Evolutionary conservation across 108 stramenopile genomes (phyloP).

Genomic region (Seminavis robusta): DNA sequence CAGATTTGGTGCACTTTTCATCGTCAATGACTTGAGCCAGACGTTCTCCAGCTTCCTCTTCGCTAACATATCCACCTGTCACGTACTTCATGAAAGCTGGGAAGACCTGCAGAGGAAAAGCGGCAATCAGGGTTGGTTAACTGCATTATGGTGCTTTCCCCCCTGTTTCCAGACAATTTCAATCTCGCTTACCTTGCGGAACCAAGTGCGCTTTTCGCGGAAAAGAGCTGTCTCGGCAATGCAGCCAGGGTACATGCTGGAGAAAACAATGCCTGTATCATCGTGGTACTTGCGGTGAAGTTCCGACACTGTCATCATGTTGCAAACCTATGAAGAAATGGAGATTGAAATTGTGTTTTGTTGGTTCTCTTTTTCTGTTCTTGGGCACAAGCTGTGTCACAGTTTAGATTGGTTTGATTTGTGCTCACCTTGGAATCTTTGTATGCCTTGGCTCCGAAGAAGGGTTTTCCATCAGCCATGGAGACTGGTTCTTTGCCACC

Average conservation of each 20-base stretch:
- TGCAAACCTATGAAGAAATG: constrained; percentile 38
- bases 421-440: constrained; percentile 88
- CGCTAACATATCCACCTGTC: constrained; percentile 85
- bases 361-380: background rate
- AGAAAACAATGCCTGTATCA: constrained; percentile 88
- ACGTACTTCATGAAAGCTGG: constrained; percentile 87
- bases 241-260: constrained; percentile 95
- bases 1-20: constrained; percentile 78
- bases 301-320: constrained; percentile 89
- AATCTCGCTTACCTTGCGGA: constrained; percentile 69
- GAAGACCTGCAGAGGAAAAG: no score
- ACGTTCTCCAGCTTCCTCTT: constrained; percentile 85
- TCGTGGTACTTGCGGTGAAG: constrained; percentile 88
- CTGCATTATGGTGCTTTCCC: no score
- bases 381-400: background rate
- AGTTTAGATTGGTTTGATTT: background rate
- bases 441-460: constrained; percentile 96
- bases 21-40: constrained; percentile 84
- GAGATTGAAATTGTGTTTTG: background rate
- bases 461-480: constrained; percentile 93
- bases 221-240: constrained; percentile 94
- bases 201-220: constrained; percentile 96
- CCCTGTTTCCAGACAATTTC: constrained; percentile 10
- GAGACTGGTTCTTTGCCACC: constrained; percentile 73
- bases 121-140: no score